Conservation (phyloP, 345 rosid genomes). For the Sonneratia caseolaris region DNA sequence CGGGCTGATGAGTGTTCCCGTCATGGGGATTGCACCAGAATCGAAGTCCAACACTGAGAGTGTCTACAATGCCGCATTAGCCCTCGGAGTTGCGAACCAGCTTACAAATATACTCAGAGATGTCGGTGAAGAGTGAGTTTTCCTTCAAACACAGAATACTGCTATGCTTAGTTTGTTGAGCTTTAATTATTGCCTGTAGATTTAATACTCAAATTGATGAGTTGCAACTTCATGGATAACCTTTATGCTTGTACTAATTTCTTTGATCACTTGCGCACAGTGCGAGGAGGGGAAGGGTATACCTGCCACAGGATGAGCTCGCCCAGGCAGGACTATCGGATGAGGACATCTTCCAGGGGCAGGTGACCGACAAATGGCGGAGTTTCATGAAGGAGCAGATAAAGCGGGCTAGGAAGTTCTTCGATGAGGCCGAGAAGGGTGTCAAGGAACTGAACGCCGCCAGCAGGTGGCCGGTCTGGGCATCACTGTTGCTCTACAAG, state of each 20-base stretch:
- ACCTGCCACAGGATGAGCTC: conserved; percentile 43
- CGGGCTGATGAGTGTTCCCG: conserved; percentile 45
- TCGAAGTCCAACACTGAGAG: conserved; percentile 40
- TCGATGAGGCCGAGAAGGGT: conserved; percentile 42
- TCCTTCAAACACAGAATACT: neutral
- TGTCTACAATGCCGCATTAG: conserved; percentile 42
- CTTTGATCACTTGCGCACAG: conserved; percentile 6
- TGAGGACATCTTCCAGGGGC: conserved; percentile 32
- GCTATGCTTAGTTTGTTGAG: neutral
- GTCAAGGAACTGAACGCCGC: conserved; percentile 30
- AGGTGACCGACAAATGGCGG: conserved; percentile 40
- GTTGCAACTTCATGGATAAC: neutral
- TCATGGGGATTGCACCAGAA: conserved; percentile 44
- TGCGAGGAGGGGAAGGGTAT: conserved; percentile 42
- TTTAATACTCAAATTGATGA: too few species aligned
- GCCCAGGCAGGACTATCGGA: conserved; percentile 30
- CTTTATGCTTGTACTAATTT: neutral
- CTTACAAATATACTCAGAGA: conserved; percentile 53
- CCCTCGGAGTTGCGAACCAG: conserved; percentile 47
- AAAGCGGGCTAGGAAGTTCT: conserved; percentile 40
- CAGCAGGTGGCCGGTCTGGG: conserved; percentile 50
- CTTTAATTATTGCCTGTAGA: too few species aligned
- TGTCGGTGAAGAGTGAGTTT: conserved; percentile 52
- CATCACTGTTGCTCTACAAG: conserved; percentile 31
- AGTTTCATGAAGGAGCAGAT: conserved; percentile 42